phyloP scores from a whole-genome alignment of 768 basidiomycete species.

The Trametes gibbosa region DNA sequence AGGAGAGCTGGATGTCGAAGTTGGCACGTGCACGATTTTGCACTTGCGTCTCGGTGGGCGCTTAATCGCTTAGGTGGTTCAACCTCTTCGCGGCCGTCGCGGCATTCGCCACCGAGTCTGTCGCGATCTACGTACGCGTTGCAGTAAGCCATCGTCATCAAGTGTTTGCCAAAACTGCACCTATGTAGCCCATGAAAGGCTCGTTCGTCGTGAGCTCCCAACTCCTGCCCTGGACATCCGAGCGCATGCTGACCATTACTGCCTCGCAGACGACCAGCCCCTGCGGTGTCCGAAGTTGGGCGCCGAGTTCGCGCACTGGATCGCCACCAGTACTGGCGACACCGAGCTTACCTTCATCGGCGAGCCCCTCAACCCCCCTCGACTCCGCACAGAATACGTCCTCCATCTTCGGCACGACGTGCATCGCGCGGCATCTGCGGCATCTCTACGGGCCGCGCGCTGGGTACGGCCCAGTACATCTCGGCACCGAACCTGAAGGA shows the following conservation, averaged over 20 bases:
- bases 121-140: background rate
- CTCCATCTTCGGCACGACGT: no score
- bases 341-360: slow-evolving; percentile 25
- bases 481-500: no score
- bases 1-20: background rate
- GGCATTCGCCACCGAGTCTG: background rate
- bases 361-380: slow-evolving; percentile 20
- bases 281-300: slow-evolving; percentile 5
- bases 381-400: no score
- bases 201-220: no score
- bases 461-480: no score
- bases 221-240: no score
- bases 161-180: background rate
- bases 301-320: slow-evolving; percentile 10
- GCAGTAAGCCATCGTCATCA: background rate
- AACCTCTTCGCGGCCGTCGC: background rate
- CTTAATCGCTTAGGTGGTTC: no score
- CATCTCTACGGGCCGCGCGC: no score
- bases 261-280: background rate
- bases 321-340: slow-evolving; percentile 22
- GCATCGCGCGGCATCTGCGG: no score
- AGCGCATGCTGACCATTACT: background rate
- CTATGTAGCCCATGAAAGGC: background rate
- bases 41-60: slow-evolving; percentile 6
- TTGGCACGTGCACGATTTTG: background rate